These are phyloP conservation scores for Tuctoria greenei DNA, from an alignment of 176 grass and related monocot species.

Conservation along the genomic window DNA sequence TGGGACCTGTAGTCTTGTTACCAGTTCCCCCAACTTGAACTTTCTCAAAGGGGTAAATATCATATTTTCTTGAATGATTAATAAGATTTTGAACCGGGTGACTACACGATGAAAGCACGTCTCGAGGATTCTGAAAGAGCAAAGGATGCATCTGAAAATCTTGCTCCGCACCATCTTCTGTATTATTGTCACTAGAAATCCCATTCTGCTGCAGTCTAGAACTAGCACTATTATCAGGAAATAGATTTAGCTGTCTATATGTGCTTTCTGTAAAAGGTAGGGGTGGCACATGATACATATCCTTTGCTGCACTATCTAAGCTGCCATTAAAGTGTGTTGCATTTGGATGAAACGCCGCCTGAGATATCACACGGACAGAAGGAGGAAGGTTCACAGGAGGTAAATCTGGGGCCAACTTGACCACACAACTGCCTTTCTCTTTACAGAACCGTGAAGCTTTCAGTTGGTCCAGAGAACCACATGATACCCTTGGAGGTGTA, in stretches of 20 bases:
- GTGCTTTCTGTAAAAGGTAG: constrained; percentile 37
- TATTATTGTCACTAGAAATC: constrained; percentile 10
- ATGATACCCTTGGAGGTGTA: constrained; percentile 10
- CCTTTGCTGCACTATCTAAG: constrained; percentile 41
- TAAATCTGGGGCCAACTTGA: constrained; percentile 92
- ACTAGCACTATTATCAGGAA: constrained; percentile 47
- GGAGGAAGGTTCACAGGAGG: constrained; percentile 90
- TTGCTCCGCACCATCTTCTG: constrained; percentile 50
- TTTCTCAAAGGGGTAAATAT: constrained; percentile 46
- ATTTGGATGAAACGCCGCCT: constrained; percentile 49
- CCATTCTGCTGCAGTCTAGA: constrained; percentile 45
- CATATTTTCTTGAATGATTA: constrained; percentile 45
- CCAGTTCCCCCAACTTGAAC: constrained; percentile 50
- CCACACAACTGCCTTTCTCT: constrained; percentile 64
- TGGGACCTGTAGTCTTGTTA: constrained; percentile 26
- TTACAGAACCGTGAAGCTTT: constrained; percentile 43
- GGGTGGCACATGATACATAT: constrained; percentile 34
- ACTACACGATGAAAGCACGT: constrained; percentile 54
- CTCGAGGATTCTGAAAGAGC: constrained; percentile 73
- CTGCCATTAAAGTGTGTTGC: constrained; percentile 41
- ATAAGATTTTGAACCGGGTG: constrained; percentile 41
- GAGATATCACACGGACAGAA: constrained; percentile 72
- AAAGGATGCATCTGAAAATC: constrained; percentile 95
- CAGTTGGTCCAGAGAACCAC: constrained; percentile 35
- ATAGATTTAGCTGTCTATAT: constrained; percentile 55